Evolutionary conservation across 164 flowering plant genomes (phyloP), one percentile per base, ranked within the genome.

Genomic region (Berberis thunbergii): DNA sequence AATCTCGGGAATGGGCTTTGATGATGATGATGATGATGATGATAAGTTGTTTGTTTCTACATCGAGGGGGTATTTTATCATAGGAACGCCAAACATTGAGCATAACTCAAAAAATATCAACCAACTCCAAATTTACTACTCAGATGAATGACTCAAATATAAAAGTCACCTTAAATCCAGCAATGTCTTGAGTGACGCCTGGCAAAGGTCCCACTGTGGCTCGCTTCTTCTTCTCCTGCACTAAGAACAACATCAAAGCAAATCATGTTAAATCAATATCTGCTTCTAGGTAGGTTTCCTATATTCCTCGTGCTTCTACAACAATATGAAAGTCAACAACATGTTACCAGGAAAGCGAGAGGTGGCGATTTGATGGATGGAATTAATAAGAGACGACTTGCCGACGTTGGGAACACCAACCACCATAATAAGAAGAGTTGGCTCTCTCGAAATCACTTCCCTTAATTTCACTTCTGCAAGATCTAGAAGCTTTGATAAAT

Each of bases 351-450:
- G 91, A 75, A 94, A 89, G 63, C 85, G 82, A 57, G 83, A 52
- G 49, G 81, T 70, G 41, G 98, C 91, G 67, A 91, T 86, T 72
- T 74, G 97, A 77, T 88, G 87, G 62, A 94, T 83, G 55, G 88
- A 84, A 64, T 94, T 91, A 49, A 94, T 91, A 66, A 91, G 76
- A 64, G 95, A 84, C 13, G 98, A 94, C 70, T 94, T 94, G 60
- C 98, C 98, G 62, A 94, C 95, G 79, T 94, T 94, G 10, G 98
- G 98, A 70, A 91, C 97, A 67, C 98, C 97, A 72, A 94, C 86
- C 49, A 94, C 97, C 95, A 91, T 86, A 43, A 94, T 88, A 71
- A 91, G 96, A 52, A 94, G 88, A 61, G 98, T 94, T n/a, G 98
- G 97, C 63, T 94, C 95, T 77, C 81, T 87, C 44, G 84, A 74